Evolutionary conservation across 129 eudicot species (phyloP), one percentile per base, ranked within the genome.

Genomic region (Chrysanthemum makinoi): DNA sequence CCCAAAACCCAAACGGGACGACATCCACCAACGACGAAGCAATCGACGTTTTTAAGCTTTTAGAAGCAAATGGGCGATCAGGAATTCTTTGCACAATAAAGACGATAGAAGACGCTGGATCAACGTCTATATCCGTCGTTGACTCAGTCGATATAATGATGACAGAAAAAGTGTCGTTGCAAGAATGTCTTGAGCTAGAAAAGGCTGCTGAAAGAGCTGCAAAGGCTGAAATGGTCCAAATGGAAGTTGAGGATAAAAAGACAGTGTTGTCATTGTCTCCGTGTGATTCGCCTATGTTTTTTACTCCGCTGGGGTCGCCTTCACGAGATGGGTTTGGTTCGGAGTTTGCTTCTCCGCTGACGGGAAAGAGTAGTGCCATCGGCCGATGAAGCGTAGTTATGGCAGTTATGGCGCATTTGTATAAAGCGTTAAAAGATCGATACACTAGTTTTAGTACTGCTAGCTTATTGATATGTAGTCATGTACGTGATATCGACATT

Each of bases 291-390:
- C 95, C 97, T 15, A n/a, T 74, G 69, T 85, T 81, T 74, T 85
- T 61, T 70, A 90, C 91, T 22, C 95, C 97, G 52, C 0, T 77
- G 35, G 84, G 82, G 22, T 87, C 97, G 19, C 97, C 97, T 50
- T 15, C 75, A 72, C 43, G 69, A 58, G 77, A 51, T n/a, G 22
- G 39, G 18, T 11, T 67, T 63, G 3, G 53, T n/a, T n/a, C 11
- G 55, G 53, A 75, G 54, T 13, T 63, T 77, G 69, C 71, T 62
- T 79, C 60, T 67, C 73, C 69, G 75, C 72, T 60, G 14, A 48
- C 62, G 62, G 68, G 74, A 33, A 57, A 68, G 48, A 22, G 60
- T 49, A 62, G 71, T 39, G 61, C 24, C 66, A 68, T 11, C 26
- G 2, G 47, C 46, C 58, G 47, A 58, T 55, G n/a, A 72, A 60